phyloP scores from a whole-genome alignment of 2,329 filamentous ascomycete species.

The Arthrobotrys entomopaga region DNA sequence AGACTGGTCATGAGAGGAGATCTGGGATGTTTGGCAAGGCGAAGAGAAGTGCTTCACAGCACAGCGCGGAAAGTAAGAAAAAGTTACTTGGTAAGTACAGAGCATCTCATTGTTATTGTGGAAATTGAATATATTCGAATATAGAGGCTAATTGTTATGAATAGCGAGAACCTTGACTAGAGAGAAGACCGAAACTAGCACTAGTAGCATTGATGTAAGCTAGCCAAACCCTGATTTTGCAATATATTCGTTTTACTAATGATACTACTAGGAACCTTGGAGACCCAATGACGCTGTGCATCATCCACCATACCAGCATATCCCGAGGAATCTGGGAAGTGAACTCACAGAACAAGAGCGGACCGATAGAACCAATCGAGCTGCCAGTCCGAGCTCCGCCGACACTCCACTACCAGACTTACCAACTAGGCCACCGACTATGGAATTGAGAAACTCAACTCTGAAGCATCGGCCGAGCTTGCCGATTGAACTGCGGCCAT shows the following conservation, averaged over 20 bases:
- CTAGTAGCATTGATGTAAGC: too few species aligned
- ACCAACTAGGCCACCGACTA: slow-evolving; percentile 43
- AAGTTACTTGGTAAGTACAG: slow-evolving; percentile 31
- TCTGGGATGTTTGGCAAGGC: slow-evolving; percentile 24
- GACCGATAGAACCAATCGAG: slow-evolving; percentile 27
- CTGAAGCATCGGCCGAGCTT: slow-evolving; percentile 43
- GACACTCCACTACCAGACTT: slow-evolving; percentile 46
- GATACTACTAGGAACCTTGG: slow-evolving; percentile 29
- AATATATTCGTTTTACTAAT: too few species aligned
- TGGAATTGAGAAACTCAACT: slow-evolving; percentile 31
- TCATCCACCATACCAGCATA: slow-evolving; percentile 50
- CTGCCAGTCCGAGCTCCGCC: slow-evolving; percentile 48
- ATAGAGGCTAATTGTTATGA: not conserved
- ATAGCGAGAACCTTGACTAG: slow-evolving; percentile 28
- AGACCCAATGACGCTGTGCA: slow-evolving; percentile 40
- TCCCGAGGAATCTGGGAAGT: slow-evolving; percentile 35
- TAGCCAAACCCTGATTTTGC: too few species aligned
- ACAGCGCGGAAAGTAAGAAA: slow-evolving; percentile 37
- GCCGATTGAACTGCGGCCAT: slow-evolving; percentile 37
- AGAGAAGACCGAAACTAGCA: slow-evolving; percentile 19
- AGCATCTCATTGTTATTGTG: not conserved
- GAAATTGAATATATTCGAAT: not conserved
- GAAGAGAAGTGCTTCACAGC: slow-evolving; percentile 44
- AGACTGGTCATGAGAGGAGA: not conserved
- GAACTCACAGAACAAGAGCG: slow-evolving; percentile 17